These are phyloP conservation scores for Gracilaria gracilis DNA, from an alignment of 23 red algal genomes.

Conservation along the genomic window DNA sequence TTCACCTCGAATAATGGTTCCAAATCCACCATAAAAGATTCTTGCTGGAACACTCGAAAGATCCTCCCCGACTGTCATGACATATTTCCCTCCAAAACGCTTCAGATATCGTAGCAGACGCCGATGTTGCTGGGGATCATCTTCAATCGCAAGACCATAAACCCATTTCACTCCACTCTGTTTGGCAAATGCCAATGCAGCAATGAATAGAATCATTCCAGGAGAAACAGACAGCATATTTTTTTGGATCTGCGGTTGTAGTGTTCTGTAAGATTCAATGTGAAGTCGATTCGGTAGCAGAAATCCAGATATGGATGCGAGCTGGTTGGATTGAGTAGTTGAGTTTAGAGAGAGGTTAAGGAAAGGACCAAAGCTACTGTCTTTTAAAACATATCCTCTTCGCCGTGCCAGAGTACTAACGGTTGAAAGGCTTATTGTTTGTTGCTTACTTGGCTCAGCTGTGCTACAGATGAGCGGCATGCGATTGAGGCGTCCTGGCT, in stretches of 20 bases:
- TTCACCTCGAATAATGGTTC: slow-evolving; percentile 63
- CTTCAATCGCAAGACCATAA: slow-evolving; percentile 77
- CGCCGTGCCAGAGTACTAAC: not conserved
- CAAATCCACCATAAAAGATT: slow-evolving; percentile 72
- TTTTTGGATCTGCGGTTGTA: not conserved
- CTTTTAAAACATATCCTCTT: slow-evolving; percentile 43
- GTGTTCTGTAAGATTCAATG: slow-evolving; percentile 61
- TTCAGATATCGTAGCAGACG: slow-evolving; percentile 60
- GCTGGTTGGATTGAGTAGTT: not conserved
- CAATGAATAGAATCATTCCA: slow-evolving; percentile 69
- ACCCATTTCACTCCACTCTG: slow-evolving; percentile 28
- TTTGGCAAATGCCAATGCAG: slow-evolving; percentile 41
- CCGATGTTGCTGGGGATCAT: slow-evolving; percentile 57
- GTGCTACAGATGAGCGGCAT: not conserved
- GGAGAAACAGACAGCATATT: slow-evolving; percentile 31
- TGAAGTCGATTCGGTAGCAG: slow-evolving; percentile 65
- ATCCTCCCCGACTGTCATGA: slow-evolving; percentile 31
- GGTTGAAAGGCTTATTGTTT: not conserved
- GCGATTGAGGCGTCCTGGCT: not conserved
- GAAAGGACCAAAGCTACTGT: slow-evolving; percentile 48
- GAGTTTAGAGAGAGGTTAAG: slow-evolving; percentile 29
- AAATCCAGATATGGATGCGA: slow-evolving; percentile 41
- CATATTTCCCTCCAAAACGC: slow-evolving; percentile 49
- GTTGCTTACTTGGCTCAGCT: not conserved
- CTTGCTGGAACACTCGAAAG: slow-evolving; percentile 38